Percentiles rank a stretch among this genome's conserved stretches.
These are phyloP conservation scores for Cyberlindnera misumaiensis DNA, from an alignment of 805 yeast genomes.

Conservation along the genomic window DNA sequence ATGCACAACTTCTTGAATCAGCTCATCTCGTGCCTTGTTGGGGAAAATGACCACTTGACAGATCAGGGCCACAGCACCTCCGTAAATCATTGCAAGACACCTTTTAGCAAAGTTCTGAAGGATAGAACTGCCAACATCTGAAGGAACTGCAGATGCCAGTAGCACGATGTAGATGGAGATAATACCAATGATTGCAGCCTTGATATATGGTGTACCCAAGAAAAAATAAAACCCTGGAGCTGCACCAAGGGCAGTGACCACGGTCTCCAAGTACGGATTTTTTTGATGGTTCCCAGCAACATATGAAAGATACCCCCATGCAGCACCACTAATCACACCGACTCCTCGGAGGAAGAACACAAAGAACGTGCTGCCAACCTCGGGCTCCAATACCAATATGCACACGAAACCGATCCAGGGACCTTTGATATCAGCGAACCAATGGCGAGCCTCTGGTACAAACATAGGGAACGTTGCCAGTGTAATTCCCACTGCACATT, in stretches of 20 bases:
- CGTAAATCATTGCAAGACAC: conserved; percentile 43
- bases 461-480: conserved; percentile 46
- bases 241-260: conserved; percentile 37
- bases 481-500: conserved; percentile 38
- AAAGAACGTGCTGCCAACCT: conserved; percentile 44
- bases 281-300: conserved; percentile 32
- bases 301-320: conserved; percentile 43
- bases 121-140: conserved; percentile 33
- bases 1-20: conserved; percentile 34
- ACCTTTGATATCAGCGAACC: conserved; percentile 43
- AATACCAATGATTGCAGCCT: conserved; percentile 43
- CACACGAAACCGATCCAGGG: conserved; percentile 51
- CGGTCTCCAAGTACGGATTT: conserved; percentile 35
- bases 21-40: conserved; percentile 38
- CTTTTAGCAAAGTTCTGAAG: conserved; percentile 40
- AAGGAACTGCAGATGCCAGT: conserved; percentile 37
- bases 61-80: conserved; percentile 40
- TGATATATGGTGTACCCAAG: conserved; percentile 40
- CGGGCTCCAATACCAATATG: conserved; percentile 41
- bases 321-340: conserved; percentile 41
- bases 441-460: conserved; percentile 36
- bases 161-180: conserved; percentile 41
- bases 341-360: conserved; percentile 40
- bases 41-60: conserved; percentile 42
- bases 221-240: conserved; percentile 39